Percentiles rank a stretch among this genome's conserved stretches.
phyloP scores from a whole-genome alignment of 768 basidiomycete species.

The Agaricus sinodeliciosus region DNA sequence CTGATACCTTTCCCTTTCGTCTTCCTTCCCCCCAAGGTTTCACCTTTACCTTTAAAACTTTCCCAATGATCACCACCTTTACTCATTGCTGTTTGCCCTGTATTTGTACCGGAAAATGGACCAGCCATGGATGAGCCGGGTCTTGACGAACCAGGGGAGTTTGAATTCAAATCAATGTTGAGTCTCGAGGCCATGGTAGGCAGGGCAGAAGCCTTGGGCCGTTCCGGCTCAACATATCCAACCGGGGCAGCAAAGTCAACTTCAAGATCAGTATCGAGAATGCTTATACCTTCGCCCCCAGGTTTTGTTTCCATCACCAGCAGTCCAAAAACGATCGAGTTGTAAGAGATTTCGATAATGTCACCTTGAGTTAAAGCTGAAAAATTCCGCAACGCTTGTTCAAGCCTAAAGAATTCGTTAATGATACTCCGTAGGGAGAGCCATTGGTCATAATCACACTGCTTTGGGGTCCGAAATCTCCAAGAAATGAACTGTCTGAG shows the following conservation, averaged over 20 bases:
- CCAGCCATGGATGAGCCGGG: slow-evolving; percentile 71
- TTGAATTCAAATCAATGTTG: slow-evolving; percentile 85
- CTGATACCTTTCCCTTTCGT: slow-evolving; percentile 94
- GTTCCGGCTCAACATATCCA: slow-evolving; percentile 91
- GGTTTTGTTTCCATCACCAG: slow-evolving; percentile 92
- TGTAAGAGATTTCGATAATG: slow-evolving; percentile 97
- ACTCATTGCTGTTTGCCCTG: slow-evolving; percentile 47
- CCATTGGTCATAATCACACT: slow-evolving; percentile 55
- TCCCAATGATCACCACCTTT: slow-evolving; percentile 86
- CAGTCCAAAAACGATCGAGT: slow-evolving; percentile 90
- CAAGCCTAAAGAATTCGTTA: slow-evolving; percentile 50
- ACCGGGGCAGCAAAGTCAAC: slow-evolving; percentile 95
- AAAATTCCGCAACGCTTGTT: slow-evolving; percentile 92
- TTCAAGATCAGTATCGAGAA: slow-evolving; percentile 95
- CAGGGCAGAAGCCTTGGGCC: slow-evolving; percentile 72
- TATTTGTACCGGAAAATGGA: slow-evolving; percentile 49
- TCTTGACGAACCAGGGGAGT: slow-evolving; percentile 80
- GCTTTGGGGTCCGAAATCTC: slow-evolving; percentile 98
- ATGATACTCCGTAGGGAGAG: slow-evolving; percentile 1
- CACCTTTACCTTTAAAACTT: slow-evolving; percentile 93
- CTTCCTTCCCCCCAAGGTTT: slow-evolving; percentile 83
- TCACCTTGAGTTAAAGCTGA: slow-evolving; percentile 90
- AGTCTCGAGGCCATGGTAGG: slow-evolving; percentile 95
- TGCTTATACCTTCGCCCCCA: slow-evolving; percentile 79
- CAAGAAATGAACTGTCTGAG: slow-evolving; percentile 90